These are phyloP conservation scores for Oldenlandia corymbosa DNA, from an alignment of 257 asterid genomes.

Conservation along the genomic window DNA sequence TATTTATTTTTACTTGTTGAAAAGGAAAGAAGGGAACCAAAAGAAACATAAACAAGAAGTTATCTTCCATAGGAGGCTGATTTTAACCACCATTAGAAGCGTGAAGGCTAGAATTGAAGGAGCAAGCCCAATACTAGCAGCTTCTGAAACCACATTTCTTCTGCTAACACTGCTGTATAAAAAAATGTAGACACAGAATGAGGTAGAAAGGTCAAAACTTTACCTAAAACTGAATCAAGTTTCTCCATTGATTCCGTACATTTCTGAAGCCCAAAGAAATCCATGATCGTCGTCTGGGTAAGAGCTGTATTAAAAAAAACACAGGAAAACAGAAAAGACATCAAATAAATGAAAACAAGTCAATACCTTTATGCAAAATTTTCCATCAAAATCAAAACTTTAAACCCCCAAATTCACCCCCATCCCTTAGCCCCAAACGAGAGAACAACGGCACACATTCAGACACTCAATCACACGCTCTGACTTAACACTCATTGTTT, in stretches of 20 bases:
- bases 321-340: neutral
- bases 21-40: too few species aligned
- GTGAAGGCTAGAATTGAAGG: neutral
- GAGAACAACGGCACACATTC: neutral
- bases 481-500: neutral
- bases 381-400: slow-evolving; percentile 1
- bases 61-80: too few species aligned
- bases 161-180: neutral
- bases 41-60: neutral
- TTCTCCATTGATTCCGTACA: slow-evolving; percentile 28
- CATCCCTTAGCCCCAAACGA: too few species aligned
- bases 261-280: slow-evolving; percentile 69
- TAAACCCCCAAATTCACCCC: neutral
- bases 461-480: neutral
- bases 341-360: neutral
- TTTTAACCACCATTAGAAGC: neutral
- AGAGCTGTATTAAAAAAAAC: slow-evolving; percentile 37
- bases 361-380: neutral
- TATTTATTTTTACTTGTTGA: too few species aligned
- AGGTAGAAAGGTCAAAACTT: slow-evolving; percentile 1
- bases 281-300: slow-evolving; percentile 62
- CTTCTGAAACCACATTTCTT: neutral
- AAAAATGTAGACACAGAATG: neutral
- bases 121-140: neutral
- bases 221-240: slow-evolving; percentile 57